Percentiles rank a stretch among this genome's conserved stretches.
Evolutionary conservation across 2,329 filamentous ascomycete genomes (phyloP).

Genomic region (Pseudocercospora fijiensis): DNA sequence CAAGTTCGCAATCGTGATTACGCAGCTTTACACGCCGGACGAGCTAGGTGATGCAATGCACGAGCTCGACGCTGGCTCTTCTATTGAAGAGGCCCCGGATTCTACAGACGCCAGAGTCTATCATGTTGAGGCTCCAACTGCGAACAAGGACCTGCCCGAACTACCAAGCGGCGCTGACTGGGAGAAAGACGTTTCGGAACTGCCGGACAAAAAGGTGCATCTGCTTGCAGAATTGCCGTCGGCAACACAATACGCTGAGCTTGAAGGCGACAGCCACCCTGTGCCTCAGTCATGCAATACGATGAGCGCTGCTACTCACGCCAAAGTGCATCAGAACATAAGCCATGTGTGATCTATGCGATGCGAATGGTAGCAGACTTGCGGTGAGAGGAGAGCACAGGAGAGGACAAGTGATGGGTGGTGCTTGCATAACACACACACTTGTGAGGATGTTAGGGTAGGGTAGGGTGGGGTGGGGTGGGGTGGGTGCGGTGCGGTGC

Average conservation of each 20-base stretch:
- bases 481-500: too few species aligned
- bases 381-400: too few species aligned
- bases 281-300: not conserved
- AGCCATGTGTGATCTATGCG: not conserved
- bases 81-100: not conserved
- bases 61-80: not conserved
- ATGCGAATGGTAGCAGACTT: not conserved
- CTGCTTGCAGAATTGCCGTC: slow-evolving; percentile 6
- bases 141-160: slow-evolving; percentile 13
- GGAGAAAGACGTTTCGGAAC: not conserved
- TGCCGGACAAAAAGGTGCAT: not conserved
- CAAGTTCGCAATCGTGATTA: slow-evolving; percentile 30
- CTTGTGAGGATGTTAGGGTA: too few species aligned
- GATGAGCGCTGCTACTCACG: slow-evolving; percentile 7
- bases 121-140: not conserved
- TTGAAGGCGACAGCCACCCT: slow-evolving; percentile 14
- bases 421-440: too few species aligned
- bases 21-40: slow-evolving; percentile 20
- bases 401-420: too few species aligned
- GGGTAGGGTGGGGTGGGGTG: too few species aligned
- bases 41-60: slow-evolving; percentile 4
- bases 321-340: not conserved
- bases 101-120: not conserved
- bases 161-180: slow-evolving; percentile 10
- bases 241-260: slow-evolving; percentile 13